Evolutionary conservation across 2,329 filamentous ascomycete genomes (phyloP).

Genomic region (Trichoderma asperellum): DNA sequence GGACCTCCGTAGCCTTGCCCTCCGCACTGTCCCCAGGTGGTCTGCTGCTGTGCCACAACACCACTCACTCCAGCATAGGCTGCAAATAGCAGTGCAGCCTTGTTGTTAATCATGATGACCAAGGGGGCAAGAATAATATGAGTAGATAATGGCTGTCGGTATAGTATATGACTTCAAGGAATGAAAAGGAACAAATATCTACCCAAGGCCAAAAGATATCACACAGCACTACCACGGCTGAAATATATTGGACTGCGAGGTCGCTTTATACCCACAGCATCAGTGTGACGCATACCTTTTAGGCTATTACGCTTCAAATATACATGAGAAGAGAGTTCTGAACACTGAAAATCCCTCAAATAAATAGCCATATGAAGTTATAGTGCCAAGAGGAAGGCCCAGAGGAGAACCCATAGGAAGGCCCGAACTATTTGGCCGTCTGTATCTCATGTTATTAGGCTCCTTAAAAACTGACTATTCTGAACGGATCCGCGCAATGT

Average conservation of each 20-base stretch:
- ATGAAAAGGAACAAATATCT: not conserved
- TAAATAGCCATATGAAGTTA: not conserved
- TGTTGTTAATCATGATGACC: constrained; percentile 2
- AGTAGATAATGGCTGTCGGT: not conserved
- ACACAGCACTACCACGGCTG: not conserved
- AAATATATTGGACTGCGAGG: not conserved
- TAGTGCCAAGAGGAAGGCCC: not conserved
- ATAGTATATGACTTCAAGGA: not conserved
- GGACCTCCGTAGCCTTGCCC: constrained; percentile 11
- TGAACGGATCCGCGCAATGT: not conserved
- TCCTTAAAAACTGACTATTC: not conserved
- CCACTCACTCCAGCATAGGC: constrained; percentile 5
- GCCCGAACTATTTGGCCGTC: not conserved
- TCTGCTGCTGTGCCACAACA: constrained; percentile 12
- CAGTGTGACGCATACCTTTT: not conserved
- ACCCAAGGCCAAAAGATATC: not conserved
- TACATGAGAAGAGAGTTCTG: not conserved
- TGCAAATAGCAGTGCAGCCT: constrained; percentile 8
- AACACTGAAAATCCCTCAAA: not conserved
- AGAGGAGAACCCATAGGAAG: not conserved
- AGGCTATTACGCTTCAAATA: constrained; percentile 4
- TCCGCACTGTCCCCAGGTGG: constrained; percentile 11
- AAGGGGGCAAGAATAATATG: not conserved
- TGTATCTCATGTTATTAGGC: not conserved
- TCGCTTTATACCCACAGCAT: constrained; percentile 3